Evolutionary conservation across 129 eudicot genomes (phyloP).

Genomic region (Logfia minima): DNA sequence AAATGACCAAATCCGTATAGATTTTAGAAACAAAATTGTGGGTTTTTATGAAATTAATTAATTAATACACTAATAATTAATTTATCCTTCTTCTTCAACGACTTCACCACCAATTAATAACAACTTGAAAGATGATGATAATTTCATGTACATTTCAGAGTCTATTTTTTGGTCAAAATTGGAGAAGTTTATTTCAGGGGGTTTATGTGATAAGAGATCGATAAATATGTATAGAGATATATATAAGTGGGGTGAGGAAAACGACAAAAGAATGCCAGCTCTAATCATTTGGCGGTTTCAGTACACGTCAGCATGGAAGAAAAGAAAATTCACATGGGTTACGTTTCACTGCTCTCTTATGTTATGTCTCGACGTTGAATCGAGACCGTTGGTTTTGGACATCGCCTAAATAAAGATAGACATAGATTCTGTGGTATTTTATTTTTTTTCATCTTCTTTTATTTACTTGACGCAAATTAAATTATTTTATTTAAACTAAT

Average conservation of each 20-base stretch:
- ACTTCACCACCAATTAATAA: conserved; percentile 57
- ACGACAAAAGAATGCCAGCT: conserved; percentile 29
- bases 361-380: conserved; percentile 6
- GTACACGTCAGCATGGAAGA: conserved; percentile 24
- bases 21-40: neutral
- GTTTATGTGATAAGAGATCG: conserved; percentile 20
- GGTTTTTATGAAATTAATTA: neutral
- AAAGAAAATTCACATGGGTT: conserved; percentile 33
- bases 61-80: neutral
- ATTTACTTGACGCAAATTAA: neutral
- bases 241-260: conserved; percentile 23
- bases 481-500: too few species aligned
- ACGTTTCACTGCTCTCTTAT: conserved; percentile 26
- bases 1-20: neutral
- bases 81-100: conserved; percentile 47
- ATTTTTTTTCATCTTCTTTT: neutral
- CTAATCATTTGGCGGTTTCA: conserved; percentile 28
- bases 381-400: conserved; percentile 18
- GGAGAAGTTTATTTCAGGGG: neutral
- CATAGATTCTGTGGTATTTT: neutral
- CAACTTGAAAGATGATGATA: conserved; percentile 32
- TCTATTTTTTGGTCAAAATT: conserved; percentile 35
- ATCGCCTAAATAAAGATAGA: neutral
- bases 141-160: conserved; percentile 68
- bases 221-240: neutral